These are phyloP conservation scores for Agrostemma githago DNA, from an alignment of 148 eudicot genomes.

Conservation along the genomic window DNA sequence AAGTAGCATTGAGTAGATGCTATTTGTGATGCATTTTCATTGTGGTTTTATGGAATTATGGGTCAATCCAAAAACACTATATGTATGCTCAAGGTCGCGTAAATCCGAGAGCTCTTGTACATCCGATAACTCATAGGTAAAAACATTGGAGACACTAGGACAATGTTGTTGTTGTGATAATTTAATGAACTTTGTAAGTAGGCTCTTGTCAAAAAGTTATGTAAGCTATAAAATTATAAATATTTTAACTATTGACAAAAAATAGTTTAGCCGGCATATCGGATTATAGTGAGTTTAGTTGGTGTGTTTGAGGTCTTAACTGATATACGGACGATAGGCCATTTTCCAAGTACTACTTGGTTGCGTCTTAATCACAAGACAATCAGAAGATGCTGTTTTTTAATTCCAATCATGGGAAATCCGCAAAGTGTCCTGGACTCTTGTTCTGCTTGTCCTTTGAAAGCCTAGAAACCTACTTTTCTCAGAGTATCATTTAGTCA, in stretches of 20 bases:
- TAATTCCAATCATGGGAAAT: not conserved
- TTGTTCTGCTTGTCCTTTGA: too few relatives aligned
- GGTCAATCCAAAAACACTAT: not conserved
- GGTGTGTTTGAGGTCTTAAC: not conserved
- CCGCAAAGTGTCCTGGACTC: too few relatives aligned
- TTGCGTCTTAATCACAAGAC: not conserved
- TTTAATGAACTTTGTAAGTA: not conserved
- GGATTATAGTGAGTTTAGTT: not conserved
- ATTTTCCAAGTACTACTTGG: not conserved
- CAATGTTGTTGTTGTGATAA: not conserved
- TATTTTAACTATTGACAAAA: too few relatives aligned
- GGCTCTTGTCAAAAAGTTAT: not conserved
- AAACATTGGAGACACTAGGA: not conserved
- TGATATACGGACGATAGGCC: not conserved
- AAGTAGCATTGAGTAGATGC: not conserved
- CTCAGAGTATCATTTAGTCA: too few relatives aligned
- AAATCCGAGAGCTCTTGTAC: not conserved
- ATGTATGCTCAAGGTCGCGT: not conserved
- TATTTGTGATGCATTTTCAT: not conserved
- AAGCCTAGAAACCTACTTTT: too few relatives aligned
- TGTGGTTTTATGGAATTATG: too few relatives aligned
- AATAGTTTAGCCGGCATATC: not conserved
- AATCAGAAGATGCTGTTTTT: not conserved
- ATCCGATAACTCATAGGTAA: not conserved
- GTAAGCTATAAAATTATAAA: not conserved